These are phyloP conservation scores for Dalbergia cochinchinensis DNA, from an alignment of 306 rosid genomes.

Conservation along the genomic window DNA sequence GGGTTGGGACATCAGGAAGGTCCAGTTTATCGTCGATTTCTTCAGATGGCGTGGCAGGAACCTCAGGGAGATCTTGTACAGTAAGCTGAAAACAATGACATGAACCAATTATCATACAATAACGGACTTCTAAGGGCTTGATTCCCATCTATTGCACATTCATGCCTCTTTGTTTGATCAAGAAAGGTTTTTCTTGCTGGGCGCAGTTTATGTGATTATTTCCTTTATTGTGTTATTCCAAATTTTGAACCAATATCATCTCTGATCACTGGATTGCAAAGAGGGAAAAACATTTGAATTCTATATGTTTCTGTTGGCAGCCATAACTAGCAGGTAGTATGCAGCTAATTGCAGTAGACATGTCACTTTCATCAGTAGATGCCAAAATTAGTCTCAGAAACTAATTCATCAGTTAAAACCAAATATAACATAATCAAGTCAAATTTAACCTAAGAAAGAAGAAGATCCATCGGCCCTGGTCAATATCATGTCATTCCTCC, in stretches of 20 bases:
- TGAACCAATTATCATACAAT: slow-evolving; percentile 32
- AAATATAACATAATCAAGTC: slow-evolving; percentile 10
- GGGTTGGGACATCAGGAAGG: slow-evolving; percentile 84
- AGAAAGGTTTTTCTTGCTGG: neutral
- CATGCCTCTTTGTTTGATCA: slow-evolving; percentile 30
- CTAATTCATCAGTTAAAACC: slow-evolving; percentile 5
- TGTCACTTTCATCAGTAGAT: slow-evolving; percentile 1
- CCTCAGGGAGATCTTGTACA: slow-evolving; percentile 76
- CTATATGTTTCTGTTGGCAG: neutral
- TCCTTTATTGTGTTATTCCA: neutral
- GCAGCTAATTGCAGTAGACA: slow-evolving; percentile 17
- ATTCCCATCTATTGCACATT: slow-evolving; percentile 14
- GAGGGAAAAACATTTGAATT: slow-evolving; percentile 38
- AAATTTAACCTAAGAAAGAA: slow-evolving; percentile 19
- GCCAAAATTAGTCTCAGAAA: neutral
- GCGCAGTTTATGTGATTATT: neutral
- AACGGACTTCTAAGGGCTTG: slow-evolving; percentile 27
- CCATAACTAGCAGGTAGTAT: neutral
- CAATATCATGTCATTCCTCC: slow-evolving; percentile 8
- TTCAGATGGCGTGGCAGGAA: slow-evolving; percentile 54
- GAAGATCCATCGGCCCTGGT: neutral
- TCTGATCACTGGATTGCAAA: slow-evolving; percentile 10
- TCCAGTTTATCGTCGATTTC: slow-evolving; percentile 60
- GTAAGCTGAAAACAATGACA: slow-evolving; percentile 58
- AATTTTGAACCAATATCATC: neutral